Conservation (phyloP, 805 yeast species). For the Saturnispora ahearnii region DNA sequence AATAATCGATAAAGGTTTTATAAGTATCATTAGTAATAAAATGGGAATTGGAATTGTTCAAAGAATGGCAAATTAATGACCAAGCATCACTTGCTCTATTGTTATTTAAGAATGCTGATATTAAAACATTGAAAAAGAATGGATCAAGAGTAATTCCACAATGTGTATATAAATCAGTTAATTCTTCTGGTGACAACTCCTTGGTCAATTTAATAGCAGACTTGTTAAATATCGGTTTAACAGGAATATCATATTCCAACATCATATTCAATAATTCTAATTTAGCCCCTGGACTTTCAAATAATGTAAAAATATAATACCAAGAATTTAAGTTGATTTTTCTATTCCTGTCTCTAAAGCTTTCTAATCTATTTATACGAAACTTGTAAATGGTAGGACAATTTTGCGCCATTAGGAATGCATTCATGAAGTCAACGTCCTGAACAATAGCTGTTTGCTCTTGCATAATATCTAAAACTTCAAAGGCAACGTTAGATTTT, state of each 20-base stretch:
- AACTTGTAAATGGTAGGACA: slow-evolving; percentile 13
- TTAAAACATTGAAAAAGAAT: slow-evolving; percentile 17
- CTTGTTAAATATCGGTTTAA: slow-evolving; percentile 19
- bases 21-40: slow-evolving; percentile 17
- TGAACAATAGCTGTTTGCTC: slow-evolving; percentile 13
- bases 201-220: slow-evolving; percentile 15
- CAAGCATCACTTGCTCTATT: slow-evolving; percentile 16
- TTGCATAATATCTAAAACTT: slow-evolving; percentile 18
- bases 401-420: slow-evolving; percentile 15
- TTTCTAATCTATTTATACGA: slow-evolving; percentile 17
- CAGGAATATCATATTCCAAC: slow-evolving; percentile 16
- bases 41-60: neutral
- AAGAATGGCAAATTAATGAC: slow-evolving; percentile 8
- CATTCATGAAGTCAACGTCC: slow-evolving; percentile 25
- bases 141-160: slow-evolving; percentile 12
- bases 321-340: slow-evolving; percentile 23
- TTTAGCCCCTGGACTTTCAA: slow-evolving; percentile 15
- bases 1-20: slow-evolving; percentile 16
- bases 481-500: slow-evolving; percentile 13
- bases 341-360: slow-evolving; percentile 9
- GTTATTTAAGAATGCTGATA: slow-evolving; percentile 15
- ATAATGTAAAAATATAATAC: slow-evolving; percentile 20
- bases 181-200: slow-evolving; percentile 11
- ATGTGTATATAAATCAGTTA: slow-evolving; percentile 12
- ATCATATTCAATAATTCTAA: slow-evolving; percentile 18